phyloP scores from a whole-genome alignment of 1,284 basidiomycete genomes.

The Xanthoconium separans region DNA sequence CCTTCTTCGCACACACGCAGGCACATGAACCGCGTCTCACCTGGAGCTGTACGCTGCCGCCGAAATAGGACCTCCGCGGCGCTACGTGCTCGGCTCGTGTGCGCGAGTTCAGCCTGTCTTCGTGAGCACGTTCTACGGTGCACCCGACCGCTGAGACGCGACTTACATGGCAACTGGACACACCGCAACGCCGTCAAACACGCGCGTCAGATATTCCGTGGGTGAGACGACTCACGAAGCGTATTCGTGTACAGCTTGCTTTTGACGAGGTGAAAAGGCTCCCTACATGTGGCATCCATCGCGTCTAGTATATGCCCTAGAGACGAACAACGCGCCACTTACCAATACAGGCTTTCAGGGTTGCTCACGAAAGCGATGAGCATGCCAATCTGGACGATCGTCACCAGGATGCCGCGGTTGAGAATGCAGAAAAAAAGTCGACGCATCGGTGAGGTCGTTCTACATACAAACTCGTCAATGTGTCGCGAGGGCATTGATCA shows the following conservation, averaged over 20 bases:
- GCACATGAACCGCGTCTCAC: neutral
- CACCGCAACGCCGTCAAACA: neutral
- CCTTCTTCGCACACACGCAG: neutral
- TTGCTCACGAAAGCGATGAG: neutral
- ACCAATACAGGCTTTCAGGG: neutral
- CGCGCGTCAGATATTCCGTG: neutral
- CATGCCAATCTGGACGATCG: constrained; percentile 1
- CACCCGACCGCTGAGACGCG: neutral
- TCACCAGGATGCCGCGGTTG: constrained; percentile 7
- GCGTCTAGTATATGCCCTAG: neutral
- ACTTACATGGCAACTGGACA: constrained; percentile 8
- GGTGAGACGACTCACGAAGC: constrained; percentile 3
- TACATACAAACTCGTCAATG: neutral
- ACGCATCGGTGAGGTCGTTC: neutral
- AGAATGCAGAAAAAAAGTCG: constrained; percentile 3
- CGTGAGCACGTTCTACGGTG: neutral
- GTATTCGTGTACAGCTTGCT: constrained; percentile 9
- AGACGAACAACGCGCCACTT: neutral
- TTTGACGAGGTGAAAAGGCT: neutral
- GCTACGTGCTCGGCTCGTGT: neutral
- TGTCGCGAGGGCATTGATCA: neutral
- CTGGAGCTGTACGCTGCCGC: neutral
- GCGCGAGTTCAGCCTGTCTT: constrained; percentile 5
- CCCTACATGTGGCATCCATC: neutral
- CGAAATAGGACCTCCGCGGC: neutral